Base-by-base conservation (phyloP, 768 basidiomycete species). In the Tricholoma bakamatsutake region DNA sequence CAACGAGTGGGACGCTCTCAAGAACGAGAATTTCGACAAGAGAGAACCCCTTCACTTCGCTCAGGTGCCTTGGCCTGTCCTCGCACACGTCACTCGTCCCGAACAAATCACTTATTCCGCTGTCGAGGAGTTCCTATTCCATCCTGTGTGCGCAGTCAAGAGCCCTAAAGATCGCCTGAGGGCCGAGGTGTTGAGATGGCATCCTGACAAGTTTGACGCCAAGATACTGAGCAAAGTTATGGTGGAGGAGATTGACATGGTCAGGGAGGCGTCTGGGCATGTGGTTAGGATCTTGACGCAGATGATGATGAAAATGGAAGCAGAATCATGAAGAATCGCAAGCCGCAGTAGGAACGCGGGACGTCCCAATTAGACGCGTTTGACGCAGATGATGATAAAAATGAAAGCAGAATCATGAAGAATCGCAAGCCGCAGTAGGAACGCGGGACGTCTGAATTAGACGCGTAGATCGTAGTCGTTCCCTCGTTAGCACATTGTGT, bases 161-260 rank as follows among this genome's bases (percentile, higher is more conserved):
- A 64, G 66, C 0, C 60, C 50, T 3, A 68, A 66, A 54, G 77
- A 76, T 37, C 60, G 65, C 17, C 55, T 79, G 57, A 75, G 70
- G 56, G 58, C 56, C n/a, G 81, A 84, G 59, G 64, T 82, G 30
- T 62, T 80, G 45, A 71, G 74, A 18, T 84, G 77, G 72, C 81
- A 84, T 57, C 79, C 81, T 4, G 82, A 85, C 58, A 82, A 79
- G 59, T 77, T 82, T 59, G 64, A 76, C 55, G 54, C 61, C 11
- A 69, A 62, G 7, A 61, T 77, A 11, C 52, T 77, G 27, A 59
- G 61, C 7, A 74, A 68, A 46, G 69, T 82, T 7, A 54, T 61
- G 4, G 58, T 59, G 4, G 55, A 61, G 3, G 71, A 81, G 12
- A 66, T 66, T 45, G 64, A 61, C 17, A 53, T 52, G 9, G 74